Base-by-base conservation (phyloP, 257 asterid species). In the Primulina tabacum region DNA sequence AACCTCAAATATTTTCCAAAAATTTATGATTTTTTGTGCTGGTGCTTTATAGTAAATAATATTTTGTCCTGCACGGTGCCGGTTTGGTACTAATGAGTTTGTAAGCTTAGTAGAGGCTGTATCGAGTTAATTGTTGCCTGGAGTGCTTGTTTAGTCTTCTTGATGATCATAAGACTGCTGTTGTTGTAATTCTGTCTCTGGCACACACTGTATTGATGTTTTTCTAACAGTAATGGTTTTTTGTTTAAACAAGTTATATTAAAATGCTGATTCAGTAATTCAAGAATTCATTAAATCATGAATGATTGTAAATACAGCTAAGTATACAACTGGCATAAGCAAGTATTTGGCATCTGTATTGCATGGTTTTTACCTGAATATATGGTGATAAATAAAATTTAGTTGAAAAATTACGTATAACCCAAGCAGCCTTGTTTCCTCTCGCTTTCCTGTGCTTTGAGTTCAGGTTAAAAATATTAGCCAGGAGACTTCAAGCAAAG, bases 391-490 rank as follows among this genome's bases (percentile, higher is more conserved):
- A 11, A 26, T 40, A 70, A 50, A 65, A 58, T 70, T 12, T 59
- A 61, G 28, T 21, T 32, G 17, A 8, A 60, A 37, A 34, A 37
- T 52, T 62, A 63, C 7, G n/a, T 28, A 58, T 40, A 16, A 6
- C 8, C 69, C 33, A 47, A 20, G 29, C 67, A 16, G 24, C 70
- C 78, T 47, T 40, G 28, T 30, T 61, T 67, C 29, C 53, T 60
- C 57, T 38, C 10, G 53, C 60, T 33, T 60, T 52, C 26, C 11
- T 73, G 47, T 63, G 18, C 52, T 24, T 69, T 68, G 62, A 32
- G 71, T 64, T 64, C 84, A 93, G 97, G 90, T 78, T 71, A 61
- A 69, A 16, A 77, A 62, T 61, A 81, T 74, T 62, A 79, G 84
- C 34, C 67, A 71, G 65, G 88, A 71, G 69, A 75, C 77, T 70